A percentile compares a stretch with the other conserved stretches of the same genome.
Conservation (phyloP, 176 grass and related monocot genomes). For the Olyra latifolia region DNA sequence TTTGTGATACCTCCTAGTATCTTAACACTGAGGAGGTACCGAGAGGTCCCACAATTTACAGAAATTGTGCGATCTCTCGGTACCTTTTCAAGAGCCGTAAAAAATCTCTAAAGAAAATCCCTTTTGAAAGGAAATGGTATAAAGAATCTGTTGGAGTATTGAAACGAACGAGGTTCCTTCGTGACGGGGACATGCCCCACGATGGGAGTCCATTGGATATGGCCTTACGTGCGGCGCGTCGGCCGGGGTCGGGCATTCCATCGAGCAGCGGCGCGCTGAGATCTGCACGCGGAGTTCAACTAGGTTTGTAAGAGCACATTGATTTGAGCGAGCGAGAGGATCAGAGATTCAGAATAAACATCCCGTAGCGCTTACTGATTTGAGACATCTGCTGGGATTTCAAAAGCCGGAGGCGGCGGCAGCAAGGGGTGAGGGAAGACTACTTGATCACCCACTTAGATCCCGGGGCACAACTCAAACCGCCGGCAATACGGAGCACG, state of each 20-base stretch:
- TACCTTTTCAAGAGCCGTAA: too few relatives aligned
- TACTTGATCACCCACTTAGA: not conserved
- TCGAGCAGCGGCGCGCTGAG: slow-evolving; percentile 13
- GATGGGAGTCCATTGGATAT: too few relatives aligned
- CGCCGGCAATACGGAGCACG: too few relatives aligned
- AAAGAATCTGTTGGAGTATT: too few relatives aligned
- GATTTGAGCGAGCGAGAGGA: not conserved
- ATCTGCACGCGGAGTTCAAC: not conserved
- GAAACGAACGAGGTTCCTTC: too few relatives aligned
- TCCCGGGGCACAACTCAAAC: not conserved
- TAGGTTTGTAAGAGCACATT: not conserved
- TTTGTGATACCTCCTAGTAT: too few relatives aligned
- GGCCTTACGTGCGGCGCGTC: not conserved
- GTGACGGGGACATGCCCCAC: too few relatives aligned
- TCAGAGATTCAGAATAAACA: not conserved
- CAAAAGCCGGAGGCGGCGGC: not conserved
- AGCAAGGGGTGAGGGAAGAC: not conserved
- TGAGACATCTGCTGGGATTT: not conserved
- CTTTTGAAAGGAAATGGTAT: too few relatives aligned
- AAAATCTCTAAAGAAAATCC: too few relatives aligned
- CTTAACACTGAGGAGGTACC: too few relatives aligned
- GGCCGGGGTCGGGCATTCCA: slow-evolving; percentile 14
- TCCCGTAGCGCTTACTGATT: not conserved
- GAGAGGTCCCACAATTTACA: too few relatives aligned
- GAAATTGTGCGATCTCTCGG: too few relatives aligned